Conservation (phyloP, 2,329 filamentous ascomycete species). For the Ceratocystis harringtonii region DNA sequence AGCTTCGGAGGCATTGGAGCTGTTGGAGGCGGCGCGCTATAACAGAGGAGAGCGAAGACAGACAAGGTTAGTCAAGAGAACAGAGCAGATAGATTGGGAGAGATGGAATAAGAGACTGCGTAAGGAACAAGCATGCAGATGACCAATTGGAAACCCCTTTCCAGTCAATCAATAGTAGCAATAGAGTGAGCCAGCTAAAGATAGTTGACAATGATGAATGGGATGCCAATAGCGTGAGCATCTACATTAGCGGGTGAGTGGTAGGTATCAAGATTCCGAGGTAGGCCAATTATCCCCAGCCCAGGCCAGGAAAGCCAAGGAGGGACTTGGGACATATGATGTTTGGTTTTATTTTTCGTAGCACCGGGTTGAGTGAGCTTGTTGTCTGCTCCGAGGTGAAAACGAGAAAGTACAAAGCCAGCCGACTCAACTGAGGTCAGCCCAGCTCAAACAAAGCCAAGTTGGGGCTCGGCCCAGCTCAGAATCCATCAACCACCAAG, state of each 20-base stretch:
- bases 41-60: background rate
- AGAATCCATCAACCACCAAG: background rate
- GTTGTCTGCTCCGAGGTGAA: too few relatives aligned
- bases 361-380: too few relatives aligned
- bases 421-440: too few relatives aligned
- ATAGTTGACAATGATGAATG: background rate
- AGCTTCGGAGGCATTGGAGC: conserved; percentile 53
- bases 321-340: too few relatives aligned
- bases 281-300: background rate
- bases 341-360: too few relatives aligned
- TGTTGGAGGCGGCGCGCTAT: conserved; percentile 56
- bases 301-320: background rate
- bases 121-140: background rate
- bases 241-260: background rate
- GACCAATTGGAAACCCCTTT: background rate
- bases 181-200: too few relatives aligned
- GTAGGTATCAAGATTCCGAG: conserved; percentile 1
- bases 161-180: background rate
- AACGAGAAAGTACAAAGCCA: background rate
- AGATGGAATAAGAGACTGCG: background rate
- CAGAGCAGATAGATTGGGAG: background rate
- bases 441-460: background rate
- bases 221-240: background rate
- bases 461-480: background rate
- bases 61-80: conserved; percentile 9